These are phyloP conservation scores for Boletus vermiculosoides DNA, from an alignment of 768 basidiomycete species.

Conservation along the genomic window DNA sequence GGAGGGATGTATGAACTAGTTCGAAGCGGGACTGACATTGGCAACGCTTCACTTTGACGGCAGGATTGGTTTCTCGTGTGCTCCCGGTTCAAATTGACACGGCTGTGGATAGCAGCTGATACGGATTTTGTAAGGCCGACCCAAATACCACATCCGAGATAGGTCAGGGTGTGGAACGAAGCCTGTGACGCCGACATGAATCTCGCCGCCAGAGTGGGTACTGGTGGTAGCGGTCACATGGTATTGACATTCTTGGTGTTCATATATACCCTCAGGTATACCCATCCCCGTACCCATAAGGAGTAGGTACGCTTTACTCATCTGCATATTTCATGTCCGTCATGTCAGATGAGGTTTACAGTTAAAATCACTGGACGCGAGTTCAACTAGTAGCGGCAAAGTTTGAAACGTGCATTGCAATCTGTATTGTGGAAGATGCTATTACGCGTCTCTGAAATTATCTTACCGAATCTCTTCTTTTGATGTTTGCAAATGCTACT, in stretches of 20 bases:
- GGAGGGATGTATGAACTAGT: slow-evolving; percentile 9
- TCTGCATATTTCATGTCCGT: neutral
- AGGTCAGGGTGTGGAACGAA: too few relatives aligned
- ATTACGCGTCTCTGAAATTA: slow-evolving; percentile 5
- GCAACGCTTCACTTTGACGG: neutral
- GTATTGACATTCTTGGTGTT: too few relatives aligned
- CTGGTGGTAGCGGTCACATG: too few relatives aligned
- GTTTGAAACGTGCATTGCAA: neutral
- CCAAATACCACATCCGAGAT: too few relatives aligned
- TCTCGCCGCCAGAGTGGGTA: too few relatives aligned
- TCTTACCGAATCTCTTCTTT: slow-evolving; percentile 14
- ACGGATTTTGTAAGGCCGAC: too few relatives aligned
- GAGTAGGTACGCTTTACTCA: slow-evolving; percentile 40
- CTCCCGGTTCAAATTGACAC: too few relatives aligned
- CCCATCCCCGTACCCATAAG: too few relatives aligned
- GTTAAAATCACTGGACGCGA: slow-evolving; percentile 62
- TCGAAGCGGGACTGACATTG: neutral
- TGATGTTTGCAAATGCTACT: slow-evolving; percentile 9
- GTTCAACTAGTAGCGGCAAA: slow-evolving; percentile 31
- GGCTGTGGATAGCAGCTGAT: too few relatives aligned
- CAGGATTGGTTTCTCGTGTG: neutral
- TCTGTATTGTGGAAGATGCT: neutral
- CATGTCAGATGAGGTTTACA: slow-evolving; percentile 20
- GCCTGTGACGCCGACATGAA: too few relatives aligned
- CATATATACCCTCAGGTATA: too few relatives aligned